phyloP scores from a whole-genome alignment of 257 asterid genomes.

The Plantago major region DNA sequence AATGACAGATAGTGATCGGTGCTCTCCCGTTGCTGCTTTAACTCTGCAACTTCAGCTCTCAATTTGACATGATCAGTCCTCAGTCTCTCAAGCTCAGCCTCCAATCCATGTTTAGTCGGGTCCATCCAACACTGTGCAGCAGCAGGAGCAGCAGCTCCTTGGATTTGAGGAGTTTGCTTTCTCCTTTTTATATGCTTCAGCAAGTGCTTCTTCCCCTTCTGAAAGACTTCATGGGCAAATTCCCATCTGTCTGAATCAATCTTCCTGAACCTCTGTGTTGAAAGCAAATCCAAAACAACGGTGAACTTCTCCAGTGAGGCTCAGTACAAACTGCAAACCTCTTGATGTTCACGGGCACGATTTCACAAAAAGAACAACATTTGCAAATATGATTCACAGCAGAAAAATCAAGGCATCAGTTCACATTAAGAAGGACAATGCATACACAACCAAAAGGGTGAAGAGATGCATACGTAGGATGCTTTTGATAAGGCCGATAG shows the following conservation, averaged over 20 bases:
- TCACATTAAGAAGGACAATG: neutral
- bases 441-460: neutral
- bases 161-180: conserved; percentile 47
- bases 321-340: too few relatives aligned
- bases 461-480: too few relatives aligned
- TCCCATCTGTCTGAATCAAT: conserved; percentile 88
- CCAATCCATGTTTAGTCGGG: conserved; percentile 22
- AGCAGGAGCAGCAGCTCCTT: conserved; percentile 12
- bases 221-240: conserved; percentile 70
- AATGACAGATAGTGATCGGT: conserved; percentile 38
- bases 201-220: conserved; percentile 68
- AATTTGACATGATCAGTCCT: conserved; percentile 38
- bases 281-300: neutral
- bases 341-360: too few relatives aligned
- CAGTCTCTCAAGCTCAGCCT: conserved; percentile 49
- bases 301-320: too few relatives aligned
- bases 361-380: too few relatives aligned
- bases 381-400: too few relatives aligned
- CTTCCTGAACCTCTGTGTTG: conserved; percentile 75
- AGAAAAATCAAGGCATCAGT: too few relatives aligned
- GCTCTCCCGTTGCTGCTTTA: conserved; percentile 44
- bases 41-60: conserved; percentile 41
- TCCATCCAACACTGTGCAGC: conserved; percentile 29
- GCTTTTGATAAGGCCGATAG: too few relatives aligned
- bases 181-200: conserved; percentile 72